phyloP scores from a whole-genome alignment of 352 stramenopile genomes.

The Globisporangium abappressorium region DNA sequence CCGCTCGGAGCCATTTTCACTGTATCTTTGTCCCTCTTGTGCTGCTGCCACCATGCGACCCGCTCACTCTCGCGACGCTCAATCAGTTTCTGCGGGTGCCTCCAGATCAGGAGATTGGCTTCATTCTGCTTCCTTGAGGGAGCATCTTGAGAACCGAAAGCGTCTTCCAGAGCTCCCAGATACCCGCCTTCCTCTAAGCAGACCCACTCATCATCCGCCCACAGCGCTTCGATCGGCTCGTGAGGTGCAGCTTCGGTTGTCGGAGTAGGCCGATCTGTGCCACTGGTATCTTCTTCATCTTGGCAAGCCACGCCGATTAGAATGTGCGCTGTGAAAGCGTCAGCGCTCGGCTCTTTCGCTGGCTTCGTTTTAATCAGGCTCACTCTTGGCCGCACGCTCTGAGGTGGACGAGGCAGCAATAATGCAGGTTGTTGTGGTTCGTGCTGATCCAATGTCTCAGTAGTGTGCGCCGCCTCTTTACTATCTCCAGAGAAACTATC shows the following conservation, averaged over 20 bases:
- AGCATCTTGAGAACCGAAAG: neutral
- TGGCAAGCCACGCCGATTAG: neutral
- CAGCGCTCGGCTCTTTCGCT: neutral
- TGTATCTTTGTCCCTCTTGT: neutral
- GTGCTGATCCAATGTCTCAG: neutral
- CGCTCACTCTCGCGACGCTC: conserved; percentile 28
- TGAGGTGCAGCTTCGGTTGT: neutral
- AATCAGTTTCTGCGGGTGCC: conserved; percentile 32
- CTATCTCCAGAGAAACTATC: too few species aligned
- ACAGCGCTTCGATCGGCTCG: conserved; percentile 16
- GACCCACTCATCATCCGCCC: conserved; percentile 44
- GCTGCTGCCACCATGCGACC: conserved; percentile 1
- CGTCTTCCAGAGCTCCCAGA: conserved; percentile 19
- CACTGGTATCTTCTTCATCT: neutral
- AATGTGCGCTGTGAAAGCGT: neutral
- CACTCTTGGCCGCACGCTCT: neutral
- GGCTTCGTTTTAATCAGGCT: neutral
- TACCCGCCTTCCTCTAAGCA: conserved; percentile 49
- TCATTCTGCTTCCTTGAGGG: conserved; percentile 6
- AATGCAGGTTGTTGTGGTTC: neutral
- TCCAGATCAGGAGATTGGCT: conserved; percentile 33
- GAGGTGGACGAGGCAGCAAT: neutral
- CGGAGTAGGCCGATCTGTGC: neutral
- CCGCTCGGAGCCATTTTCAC: neutral
- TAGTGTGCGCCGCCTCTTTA: neutral